A percentile compares a stretch with the other conserved stretches of the same genome.
phyloP scores from a whole-genome alignment of 2,329 filamentous ascomycete genomes.

The Colletotrichum sansevieriae region DNA sequence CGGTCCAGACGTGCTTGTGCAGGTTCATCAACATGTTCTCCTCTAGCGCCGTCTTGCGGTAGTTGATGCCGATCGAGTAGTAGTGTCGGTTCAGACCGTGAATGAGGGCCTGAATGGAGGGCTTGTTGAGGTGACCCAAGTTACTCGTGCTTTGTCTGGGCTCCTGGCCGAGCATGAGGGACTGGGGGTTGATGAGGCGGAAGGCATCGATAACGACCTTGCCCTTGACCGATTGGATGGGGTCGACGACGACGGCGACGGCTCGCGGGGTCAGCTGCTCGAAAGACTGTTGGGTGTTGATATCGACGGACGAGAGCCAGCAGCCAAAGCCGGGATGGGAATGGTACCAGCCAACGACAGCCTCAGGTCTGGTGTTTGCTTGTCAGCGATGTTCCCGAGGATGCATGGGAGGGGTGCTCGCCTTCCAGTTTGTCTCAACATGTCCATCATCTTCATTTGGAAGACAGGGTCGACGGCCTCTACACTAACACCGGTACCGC shows the following conservation, averaged over 20 bases:
- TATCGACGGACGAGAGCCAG: slow-evolving; percentile 98
- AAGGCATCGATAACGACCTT: slow-evolving; percentile 99
- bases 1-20: slow-evolving; percentile 99
- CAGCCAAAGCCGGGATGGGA: slow-evolving; percentile 99
- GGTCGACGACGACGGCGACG: slow-evolving; percentile 97
- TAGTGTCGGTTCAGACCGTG: slow-evolving; percentile 98
- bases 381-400: slow-evolving; percentile 24
- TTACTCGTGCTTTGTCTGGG: slow-evolving; percentile 98
- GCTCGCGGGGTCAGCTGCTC: slow-evolving; percentile 97
- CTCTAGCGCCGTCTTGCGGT: slow-evolving; percentile 95
- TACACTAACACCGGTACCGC: slow-evolving; percentile 96
- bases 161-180: slow-evolving; percentile 97
- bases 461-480: slow-evolving; percentile 99
- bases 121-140: slow-evolving; percentile 97
- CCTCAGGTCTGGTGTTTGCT: slow-evolving; percentile 78
- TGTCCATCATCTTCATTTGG: slow-evolving; percentile 99
- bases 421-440: slow-evolving; percentile 97
- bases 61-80: slow-evolving; percentile 99
- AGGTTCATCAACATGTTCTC: slow-evolving; percentile 99
- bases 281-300: slow-evolving; percentile 99
- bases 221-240: slow-evolving; percentile 99
- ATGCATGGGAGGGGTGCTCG: slow-evolving; percentile 56
- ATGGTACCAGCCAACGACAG: slow-evolving; percentile 99
- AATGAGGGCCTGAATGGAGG: slow-evolving; percentile 98
- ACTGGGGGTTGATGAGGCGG: slow-evolving; percentile 97